These are phyloP conservation scores for Russula virescens DNA, from an alignment of 768 basidiomycete genomes.

Conservation along the genomic window DNA sequence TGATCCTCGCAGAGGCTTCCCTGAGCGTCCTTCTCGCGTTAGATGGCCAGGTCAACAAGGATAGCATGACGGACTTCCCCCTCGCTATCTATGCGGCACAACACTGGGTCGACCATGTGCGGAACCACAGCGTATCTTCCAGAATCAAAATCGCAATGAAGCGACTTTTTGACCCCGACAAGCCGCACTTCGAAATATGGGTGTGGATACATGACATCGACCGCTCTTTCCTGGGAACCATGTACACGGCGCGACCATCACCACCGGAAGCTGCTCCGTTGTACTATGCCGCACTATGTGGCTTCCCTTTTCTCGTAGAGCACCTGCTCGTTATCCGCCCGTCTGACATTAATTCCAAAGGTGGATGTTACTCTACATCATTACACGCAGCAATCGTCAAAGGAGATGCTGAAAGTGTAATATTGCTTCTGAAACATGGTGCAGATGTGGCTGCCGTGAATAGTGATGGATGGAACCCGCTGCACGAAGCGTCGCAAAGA, in stretches of 20 bases:
- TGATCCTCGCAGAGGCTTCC: background rate
- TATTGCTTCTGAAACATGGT: background rate
- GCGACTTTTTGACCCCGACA: background rate
- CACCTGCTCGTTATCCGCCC: background rate
- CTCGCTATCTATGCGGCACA: background rate
- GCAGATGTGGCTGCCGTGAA: background rate
- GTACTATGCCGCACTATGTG: slow-evolving; percentile 1
- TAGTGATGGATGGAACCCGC: background rate
- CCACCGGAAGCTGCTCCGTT: background rate
- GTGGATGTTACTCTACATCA: background rate
- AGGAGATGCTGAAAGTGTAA: background rate
- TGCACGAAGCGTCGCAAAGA: background rate
- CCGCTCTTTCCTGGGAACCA: background rate
- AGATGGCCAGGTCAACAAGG: background rate
- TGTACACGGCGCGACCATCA: background rate
- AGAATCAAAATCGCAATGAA: background rate
- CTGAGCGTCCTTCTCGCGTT: background rate
- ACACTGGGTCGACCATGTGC: background rate
- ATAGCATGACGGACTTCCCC: background rate
- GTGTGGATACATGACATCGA: slow-evolving; percentile 2
- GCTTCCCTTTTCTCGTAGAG: background rate
- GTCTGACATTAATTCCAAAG: background rate
- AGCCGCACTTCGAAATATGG: background rate
- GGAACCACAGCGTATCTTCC: background rate
- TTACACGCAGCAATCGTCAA: background rate